phyloP scores from a whole-genome alignment of 768 basidiomycete species.

The Tulasnella sp. region DNA sequence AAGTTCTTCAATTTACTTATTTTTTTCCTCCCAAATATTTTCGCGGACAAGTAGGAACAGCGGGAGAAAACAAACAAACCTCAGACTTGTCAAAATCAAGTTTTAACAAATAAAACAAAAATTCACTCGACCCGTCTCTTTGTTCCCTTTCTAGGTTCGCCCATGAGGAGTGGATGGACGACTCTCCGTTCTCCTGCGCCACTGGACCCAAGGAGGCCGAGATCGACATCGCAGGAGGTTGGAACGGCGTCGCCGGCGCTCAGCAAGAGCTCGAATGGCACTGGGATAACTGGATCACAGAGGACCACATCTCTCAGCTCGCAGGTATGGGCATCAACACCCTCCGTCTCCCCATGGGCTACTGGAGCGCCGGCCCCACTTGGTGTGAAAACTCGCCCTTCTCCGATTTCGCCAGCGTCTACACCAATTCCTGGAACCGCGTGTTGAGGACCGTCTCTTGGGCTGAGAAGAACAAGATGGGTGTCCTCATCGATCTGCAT shows the following conservation, averaged over 20 bases:
- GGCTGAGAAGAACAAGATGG: slow-evolving; percentile 26
- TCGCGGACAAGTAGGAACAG: no score
- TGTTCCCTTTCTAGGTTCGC: slow-evolving; percentile 54
- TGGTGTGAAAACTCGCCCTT: slow-evolving; percentile 23
- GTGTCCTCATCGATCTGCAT: slow-evolving; percentile 30
- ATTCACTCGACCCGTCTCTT: not conserved
- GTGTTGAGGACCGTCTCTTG: slow-evolving; percentile 34
- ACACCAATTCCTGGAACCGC: slow-evolving; percentile 35
- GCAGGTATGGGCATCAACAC: slow-evolving; percentile 46
- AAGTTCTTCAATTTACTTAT: not conserved
- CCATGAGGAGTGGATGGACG: slow-evolving; percentile 64
- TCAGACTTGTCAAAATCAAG: no score
- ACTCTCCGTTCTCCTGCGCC: slow-evolving; percentile 51
- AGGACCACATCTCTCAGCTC: slow-evolving; percentile 61
- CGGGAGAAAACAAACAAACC: no score
- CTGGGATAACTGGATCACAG: slow-evolving; percentile 63
- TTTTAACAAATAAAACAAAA: slow-evolving; percentile 7
- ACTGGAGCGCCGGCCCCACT: slow-evolving; percentile 78
- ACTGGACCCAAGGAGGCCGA: slow-evolving; percentile 41
- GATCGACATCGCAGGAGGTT: slow-evolving; percentile 56
- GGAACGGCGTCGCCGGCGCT: slow-evolving; percentile 36
- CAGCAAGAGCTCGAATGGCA: slow-evolving; percentile 44
- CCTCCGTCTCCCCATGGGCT: slow-evolving; percentile 71
- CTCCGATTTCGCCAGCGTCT: slow-evolving; percentile 34
- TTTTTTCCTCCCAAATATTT: not conserved